phyloP scores from a whole-genome alignment of 2,329 filamentous ascomycete species.

The Pseudocercospora eumusae region DNA sequence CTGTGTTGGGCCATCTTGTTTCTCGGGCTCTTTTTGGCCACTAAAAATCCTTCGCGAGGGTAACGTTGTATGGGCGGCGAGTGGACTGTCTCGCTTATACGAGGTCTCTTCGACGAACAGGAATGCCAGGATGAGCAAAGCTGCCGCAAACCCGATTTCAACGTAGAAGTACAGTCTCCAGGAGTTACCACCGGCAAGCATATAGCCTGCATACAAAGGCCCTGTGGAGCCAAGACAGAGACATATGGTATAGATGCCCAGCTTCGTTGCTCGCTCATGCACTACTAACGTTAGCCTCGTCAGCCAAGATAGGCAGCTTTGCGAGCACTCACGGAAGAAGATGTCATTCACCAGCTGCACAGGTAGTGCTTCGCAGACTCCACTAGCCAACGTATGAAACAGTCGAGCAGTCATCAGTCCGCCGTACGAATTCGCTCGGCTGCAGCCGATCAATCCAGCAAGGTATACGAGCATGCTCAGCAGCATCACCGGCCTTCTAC shows the following conservation, averaged over 20 bases:
- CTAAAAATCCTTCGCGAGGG: background rate
- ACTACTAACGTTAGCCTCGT: constrained; percentile 26
- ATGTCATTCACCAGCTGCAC: constrained; percentile 54
- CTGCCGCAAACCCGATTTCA: constrained; percentile 56
- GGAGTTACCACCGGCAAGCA: constrained; percentile 58
- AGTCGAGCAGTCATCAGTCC: constrained; percentile 48
- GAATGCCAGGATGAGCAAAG: constrained; percentile 52
- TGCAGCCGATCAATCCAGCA: constrained; percentile 47
- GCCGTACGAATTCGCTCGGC: constrained; percentile 44
- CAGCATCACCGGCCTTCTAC: constrained; percentile 48
- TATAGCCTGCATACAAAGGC: constrained; percentile 62
- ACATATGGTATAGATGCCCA: constrained; percentile 62
- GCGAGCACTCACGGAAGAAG: constrained; percentile 41
- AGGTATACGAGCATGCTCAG: constrained; percentile 47
- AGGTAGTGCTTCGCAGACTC: constrained; percentile 51
- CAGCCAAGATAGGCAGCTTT: background rate
- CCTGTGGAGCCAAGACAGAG: constrained; percentile 59
- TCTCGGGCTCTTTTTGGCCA: constrained; percentile 16
- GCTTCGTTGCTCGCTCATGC: constrained; percentile 51
- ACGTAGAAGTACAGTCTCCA: constrained; percentile 66
- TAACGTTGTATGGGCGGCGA: constrained; percentile 10
- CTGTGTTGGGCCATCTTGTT: constrained; percentile 23
- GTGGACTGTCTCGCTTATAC: constrained; percentile 44
- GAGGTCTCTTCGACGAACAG: constrained; percentile 63
- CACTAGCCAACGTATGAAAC: constrained; percentile 48